Evolutionary conservation across 768 basidiomycete genomes (phyloP), one percentile per base, ranked within the genome.

Genomic region (Leccinum longicurvipes): DNA sequence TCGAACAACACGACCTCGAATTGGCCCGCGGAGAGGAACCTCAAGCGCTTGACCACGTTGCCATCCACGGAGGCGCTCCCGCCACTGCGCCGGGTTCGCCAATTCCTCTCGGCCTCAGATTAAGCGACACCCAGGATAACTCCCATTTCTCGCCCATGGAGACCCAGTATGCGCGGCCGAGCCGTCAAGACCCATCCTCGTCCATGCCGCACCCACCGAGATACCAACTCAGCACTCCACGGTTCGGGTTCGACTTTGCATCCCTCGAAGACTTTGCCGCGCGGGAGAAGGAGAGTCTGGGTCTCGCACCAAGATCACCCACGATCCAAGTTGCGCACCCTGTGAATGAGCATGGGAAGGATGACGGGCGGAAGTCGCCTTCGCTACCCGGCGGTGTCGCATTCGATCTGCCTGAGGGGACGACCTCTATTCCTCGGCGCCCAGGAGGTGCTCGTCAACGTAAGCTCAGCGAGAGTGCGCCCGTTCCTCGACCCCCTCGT

Each of bases 391-490:
- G 49, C 9, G 48, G 19, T 9, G 50, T 58, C 34, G 32, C 51
- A 19, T 58, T 53, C 23, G 60, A 67, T 25, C 6, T 55, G 27
- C 11, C 65, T 31, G 56, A 36, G 59, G 62, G 53, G 41, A 24
- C 58, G 3, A 19, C 53, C 8, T 17, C 53, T 29, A 28, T 53
- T 27, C 58, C 64, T 42, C 60, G 51, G 17, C 63, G 64, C 44
- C 58, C 52, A 55, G 72, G 63, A 54, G 72, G 64, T 61, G 71
- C 83, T 3, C 86, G 92, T 41, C 87, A 91, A 57, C 87, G 96
- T 47, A 96, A 94, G 65, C 78, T 96, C 54, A 93, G 90, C 61
- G 87, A 93, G 67, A 91, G 87, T 61, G 87, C 84, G 49, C 81
- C 87, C 0, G 72, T 80, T 47, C 89, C 89, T 5, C 81, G 88